Evolutionary conservation across 805 yeast genomes (phyloP), one percentile per base, ranked within the genome.

Genomic region (Barnettozyma botsteinii): DNA sequence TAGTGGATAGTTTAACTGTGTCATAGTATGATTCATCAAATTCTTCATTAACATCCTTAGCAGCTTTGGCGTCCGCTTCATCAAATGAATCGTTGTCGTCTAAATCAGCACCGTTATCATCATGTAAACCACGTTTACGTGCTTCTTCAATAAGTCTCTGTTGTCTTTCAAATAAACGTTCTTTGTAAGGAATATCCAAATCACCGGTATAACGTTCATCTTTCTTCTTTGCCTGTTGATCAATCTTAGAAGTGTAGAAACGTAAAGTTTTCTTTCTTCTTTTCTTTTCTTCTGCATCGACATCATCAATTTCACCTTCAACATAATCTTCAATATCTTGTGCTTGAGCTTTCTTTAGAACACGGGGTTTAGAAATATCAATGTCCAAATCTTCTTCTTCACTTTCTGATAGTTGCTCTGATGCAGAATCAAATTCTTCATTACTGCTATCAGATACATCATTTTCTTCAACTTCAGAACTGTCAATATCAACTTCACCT

Each of bases 221-320:
- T 45, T 75, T 74, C 60, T 81, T 82, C 50, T 70, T 69, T 21
- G 73, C 79, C 38, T 81, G 81, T 65, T 89, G 95, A 60, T 88
- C 96, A 61, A 93, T 89, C 64, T 91, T 89, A 43, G 98, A 85
- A 1, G 98, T 93, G 72, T 93, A 93, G 78, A 93, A 93, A 45
- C 98, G 80, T 53, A 93, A 75, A 2, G 95, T 74, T 57, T 77
- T 77, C 68, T 81, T 84, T 52, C 94, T 79, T 17, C 79, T 75
- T 43, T 73, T 76, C 66, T 89, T 91, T 43, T 88, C 98, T 55
- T 86, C 95, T 33, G 74, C 72, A 62, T 93, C 98, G 35, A 87
- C 79, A 21, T 79, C 93, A 37, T 85, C 94, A 32, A 85, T 72
- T 25, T 72, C 77, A 22, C 78, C 69, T 55, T 87, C 95, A n/a